Conservation (phyloP, 2,329 filamentous ascomycete genomes). For the Epichloe typhina region DNA sequence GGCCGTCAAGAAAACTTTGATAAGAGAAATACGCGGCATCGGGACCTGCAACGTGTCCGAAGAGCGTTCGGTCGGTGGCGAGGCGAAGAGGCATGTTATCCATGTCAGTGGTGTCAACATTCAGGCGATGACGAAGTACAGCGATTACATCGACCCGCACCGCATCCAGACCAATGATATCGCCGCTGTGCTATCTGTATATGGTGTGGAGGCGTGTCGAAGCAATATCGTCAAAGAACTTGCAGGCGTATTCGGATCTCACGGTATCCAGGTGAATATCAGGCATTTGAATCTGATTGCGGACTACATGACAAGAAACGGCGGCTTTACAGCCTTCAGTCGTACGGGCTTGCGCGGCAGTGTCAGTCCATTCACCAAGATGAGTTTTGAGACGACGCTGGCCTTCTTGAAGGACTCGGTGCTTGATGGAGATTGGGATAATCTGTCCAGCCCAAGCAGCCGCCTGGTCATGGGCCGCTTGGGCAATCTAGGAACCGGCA, state of each 20-base stretch:
- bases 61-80: constrained; percentile 28
- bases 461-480: constrained; percentile 79
- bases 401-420: constrained; percentile 89
- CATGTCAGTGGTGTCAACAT: constrained; percentile 81
- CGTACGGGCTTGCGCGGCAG: constrained; percentile 77
- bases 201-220: constrained; percentile 88
- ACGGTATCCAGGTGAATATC: constrained; percentile 85
- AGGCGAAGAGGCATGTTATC: constrained; percentile 38
- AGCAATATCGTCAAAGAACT: constrained; percentile 80
- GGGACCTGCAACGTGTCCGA: constrained; percentile 55
- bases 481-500: constrained; percentile 75
- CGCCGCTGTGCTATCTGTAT: constrained; percentile 66
- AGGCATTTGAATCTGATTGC: constrained; percentile 91
- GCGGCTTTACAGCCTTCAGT: constrained; percentile 83
- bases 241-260: constrained; percentile 69
- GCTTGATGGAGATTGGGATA: constrained; percentile 79
- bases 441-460: constrained; percentile 71
- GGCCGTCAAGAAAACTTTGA: constrained; percentile 62
- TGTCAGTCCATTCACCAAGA: constrained; percentile 89
- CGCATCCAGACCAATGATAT: constrained; percentile 88
- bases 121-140: constrained; percentile 77
- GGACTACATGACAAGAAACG: constrained; percentile 93
- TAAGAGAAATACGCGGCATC: constrained; percentile 76
- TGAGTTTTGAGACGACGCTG: constrained; percentile 97
- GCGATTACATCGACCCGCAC: constrained; percentile 75